Conservation (phyloP, 148 eudicot genomes). For the Vaccinium vitisidaea region DNA sequence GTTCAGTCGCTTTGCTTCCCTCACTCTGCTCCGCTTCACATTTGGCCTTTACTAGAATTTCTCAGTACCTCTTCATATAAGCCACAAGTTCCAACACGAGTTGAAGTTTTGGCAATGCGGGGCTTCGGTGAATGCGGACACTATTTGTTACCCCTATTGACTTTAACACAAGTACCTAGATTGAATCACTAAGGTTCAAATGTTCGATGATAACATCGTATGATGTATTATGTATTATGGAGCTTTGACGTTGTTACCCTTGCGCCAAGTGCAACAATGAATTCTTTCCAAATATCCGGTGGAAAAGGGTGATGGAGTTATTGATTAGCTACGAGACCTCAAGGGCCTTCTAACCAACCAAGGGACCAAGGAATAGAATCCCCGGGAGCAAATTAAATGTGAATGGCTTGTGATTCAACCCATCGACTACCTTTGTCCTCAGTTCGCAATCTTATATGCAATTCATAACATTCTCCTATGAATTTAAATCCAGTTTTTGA, state of each 20-base stretch:
- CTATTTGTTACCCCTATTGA: too few species aligned
- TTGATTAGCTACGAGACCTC: not conserved
- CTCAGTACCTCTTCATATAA: too few species aligned
- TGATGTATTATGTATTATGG: not conserved
- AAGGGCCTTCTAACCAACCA: not conserved
- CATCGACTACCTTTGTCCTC: not conserved
- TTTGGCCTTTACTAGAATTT: too few species aligned
- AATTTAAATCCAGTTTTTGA: not conserved
- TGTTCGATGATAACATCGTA: not conserved
- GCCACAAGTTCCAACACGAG: too few species aligned
- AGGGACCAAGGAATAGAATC: not conserved
- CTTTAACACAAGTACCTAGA: too few species aligned
- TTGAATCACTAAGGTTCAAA: not conserved
- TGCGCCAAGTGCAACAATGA: not conserved
- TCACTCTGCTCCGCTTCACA: too few species aligned
- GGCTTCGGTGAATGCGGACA: too few species aligned
- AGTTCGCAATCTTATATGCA: not conserved
- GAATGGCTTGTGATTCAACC: not conserved
- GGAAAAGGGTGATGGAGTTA: not conserved
- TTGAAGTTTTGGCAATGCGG: too few species aligned
- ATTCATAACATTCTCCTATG: not conserved
- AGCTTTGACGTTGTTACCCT: not conserved
- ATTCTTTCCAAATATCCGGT: conserved; percentile 2
- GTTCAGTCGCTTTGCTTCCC: too few species aligned
- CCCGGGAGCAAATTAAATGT: not conserved